Percentiles rank a stretch among this genome's conserved stretches.
These are phyloP conservation scores for Yamadazyma tumulicola DNA, from an alignment of 805 yeast genomes.

Conservation along the genomic window DNA sequence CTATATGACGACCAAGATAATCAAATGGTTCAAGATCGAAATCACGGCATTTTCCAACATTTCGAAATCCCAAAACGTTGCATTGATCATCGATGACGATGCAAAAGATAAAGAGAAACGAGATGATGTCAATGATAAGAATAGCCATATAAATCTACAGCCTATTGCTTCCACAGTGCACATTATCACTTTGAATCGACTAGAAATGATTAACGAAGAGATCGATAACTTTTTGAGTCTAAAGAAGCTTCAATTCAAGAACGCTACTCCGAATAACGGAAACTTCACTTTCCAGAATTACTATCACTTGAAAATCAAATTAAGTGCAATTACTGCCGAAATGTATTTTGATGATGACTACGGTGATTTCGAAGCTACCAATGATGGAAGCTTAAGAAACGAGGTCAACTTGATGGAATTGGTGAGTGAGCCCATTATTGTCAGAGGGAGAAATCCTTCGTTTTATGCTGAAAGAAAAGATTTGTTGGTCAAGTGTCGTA, in stretches of 20 bases:
- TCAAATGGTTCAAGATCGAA: conserved; percentile 36
- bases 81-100: conserved; percentile 25
- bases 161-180: conserved; percentile 19
- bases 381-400: conserved; percentile 21
- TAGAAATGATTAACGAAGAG: conserved; percentile 17
- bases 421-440: conserved; percentile 47
- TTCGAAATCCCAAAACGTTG: conserved; percentile 26
- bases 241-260: conserved; percentile 45
- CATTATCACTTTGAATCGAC: conserved; percentile 25
- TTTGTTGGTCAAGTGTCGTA: conserved; percentile 33
- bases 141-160: conserved; percentile 15
- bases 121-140: conserved; percentile 7
- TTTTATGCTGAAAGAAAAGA: conserved; percentile 54
- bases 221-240: conserved; percentile 31
- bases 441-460: conserved; percentile 61
- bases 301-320: conserved; percentile 34
- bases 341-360: conserved; percentile 36
- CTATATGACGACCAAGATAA: conserved; percentile 32
- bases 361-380: conserved; percentile 21
- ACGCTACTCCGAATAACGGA: conserved; percentile 52
- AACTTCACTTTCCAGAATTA: conserved; percentile 44
- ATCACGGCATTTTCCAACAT: conserved; percentile 34
- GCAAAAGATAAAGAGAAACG: conserved; percentile 12
- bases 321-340: conserved; percentile 37
- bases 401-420: conserved; percentile 30